Conservation (phyloP, 2,329 filamentous ascomycete genomes). For the Penicillium sp. region DNA sequence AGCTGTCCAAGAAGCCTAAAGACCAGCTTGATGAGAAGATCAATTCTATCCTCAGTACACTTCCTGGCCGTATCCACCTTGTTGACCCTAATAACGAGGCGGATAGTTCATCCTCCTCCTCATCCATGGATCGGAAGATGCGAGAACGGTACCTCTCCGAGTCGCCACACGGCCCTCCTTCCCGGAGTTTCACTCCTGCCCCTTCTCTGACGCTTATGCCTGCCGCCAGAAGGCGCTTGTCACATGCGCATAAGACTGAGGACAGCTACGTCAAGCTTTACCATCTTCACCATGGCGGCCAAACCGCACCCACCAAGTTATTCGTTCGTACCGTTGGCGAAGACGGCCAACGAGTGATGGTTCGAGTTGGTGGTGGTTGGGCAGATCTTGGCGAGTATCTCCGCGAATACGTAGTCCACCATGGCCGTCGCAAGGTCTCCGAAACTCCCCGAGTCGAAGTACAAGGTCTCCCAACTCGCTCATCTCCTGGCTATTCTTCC, state of each 20-base stretch:
- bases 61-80: constrained; percentile 77
- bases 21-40: constrained; percentile 79
- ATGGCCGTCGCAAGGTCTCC: constrained; percentile 68
- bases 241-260: constrained; percentile 40
- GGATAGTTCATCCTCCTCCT: constrained; percentile 31
- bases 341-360: constrained; percentile 90
- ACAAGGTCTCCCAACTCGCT: constrained; percentile 46
- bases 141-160: constrained; percentile 44
- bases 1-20: constrained; percentile 49
- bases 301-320: constrained; percentile 86
- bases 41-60: constrained; percentile 71
- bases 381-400: constrained; percentile 93
- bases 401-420: constrained; percentile 88
- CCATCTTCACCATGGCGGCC: constrained; percentile 80
- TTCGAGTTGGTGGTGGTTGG: constrained; percentile 97
- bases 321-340: constrained; percentile 93
- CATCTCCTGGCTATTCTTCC: constrained; percentile 31
- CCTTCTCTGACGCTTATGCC: constrained; percentile 71
- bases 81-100: constrained; percentile 49
- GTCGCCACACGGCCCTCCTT: constrained; percentile 34
- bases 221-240: constrained; percentile 41
- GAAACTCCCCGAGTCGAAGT: constrained; percentile 57
- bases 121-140: constrained; percentile 35
- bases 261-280: constrained; percentile 85
- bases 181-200: constrained; percentile 58